Conservation (phyloP, 2,329 filamentous ascomycete species). For the Stagonosporopsis tanaceti region DNA sequence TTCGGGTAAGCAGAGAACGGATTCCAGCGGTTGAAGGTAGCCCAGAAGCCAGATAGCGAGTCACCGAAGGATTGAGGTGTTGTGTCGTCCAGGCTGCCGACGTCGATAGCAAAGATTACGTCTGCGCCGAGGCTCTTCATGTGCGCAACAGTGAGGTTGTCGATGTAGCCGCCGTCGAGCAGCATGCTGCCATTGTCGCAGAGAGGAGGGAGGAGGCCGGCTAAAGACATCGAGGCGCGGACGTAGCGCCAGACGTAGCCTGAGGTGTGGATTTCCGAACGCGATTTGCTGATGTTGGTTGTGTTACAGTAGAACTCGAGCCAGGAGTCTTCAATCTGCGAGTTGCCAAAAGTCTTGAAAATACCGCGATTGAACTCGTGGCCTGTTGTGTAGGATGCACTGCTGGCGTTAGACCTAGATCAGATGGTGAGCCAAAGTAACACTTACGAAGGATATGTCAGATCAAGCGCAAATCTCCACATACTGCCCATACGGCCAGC, state of each 20-base stretch:
- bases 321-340: constrained; percentile 99
- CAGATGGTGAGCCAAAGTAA: not conserved
- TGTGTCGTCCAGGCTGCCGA: constrained; percentile 90
- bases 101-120: constrained; percentile 94
- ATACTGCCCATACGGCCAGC: constrained; percentile 98
- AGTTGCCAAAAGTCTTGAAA: constrained; percentile 97
- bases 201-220: constrained; percentile 88
- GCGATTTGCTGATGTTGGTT: constrained; percentile 95
- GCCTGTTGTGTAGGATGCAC: constrained; percentile 92
- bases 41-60: constrained; percentile 93
- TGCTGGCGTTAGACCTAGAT: constrained; percentile 28
- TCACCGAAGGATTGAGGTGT: constrained; percentile 93
- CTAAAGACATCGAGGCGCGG: constrained; percentile 94
- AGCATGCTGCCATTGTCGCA: constrained; percentile 98
- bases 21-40: constrained; percentile 95
- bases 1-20: constrained; percentile 89
- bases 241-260: constrained; percentile 99
- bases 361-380: constrained; percentile 99
- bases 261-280: constrained; percentile 90
- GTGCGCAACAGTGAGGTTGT: constrained; percentile 95
- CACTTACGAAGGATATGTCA: constrained; percentile 85
- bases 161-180: constrained; percentile 93
- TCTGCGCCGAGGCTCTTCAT: constrained; percentile 96
- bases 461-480: constrained; percentile 95
- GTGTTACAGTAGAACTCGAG: constrained; percentile 99